Evolutionary conservation across 228 moss, liverwort and hornwort genomes (phyloP).

Genomic region (Sphagnum fallax): DNA sequence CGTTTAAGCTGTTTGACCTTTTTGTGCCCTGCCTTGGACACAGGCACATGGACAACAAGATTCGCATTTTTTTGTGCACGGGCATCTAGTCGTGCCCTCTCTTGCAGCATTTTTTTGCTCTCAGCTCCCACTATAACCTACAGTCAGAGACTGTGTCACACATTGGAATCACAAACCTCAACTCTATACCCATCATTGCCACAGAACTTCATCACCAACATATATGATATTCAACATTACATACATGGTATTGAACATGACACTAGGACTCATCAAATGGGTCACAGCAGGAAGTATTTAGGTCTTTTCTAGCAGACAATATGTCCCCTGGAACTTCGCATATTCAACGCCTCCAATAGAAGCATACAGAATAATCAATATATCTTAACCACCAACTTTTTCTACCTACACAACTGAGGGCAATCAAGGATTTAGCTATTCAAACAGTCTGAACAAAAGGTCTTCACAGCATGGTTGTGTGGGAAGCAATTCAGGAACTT

Average conservation of each 20-base stretch:
- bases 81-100: conserved; percentile 84
- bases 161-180: not conserved
- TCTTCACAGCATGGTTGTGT: too few species aligned
- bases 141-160: conserved; percentile 5
- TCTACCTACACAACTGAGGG: too few species aligned
- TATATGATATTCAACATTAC: not conserved
- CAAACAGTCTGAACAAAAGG: too few species aligned
- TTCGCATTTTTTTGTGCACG: conserved; percentile 57
- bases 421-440: too few species aligned
- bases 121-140: conserved; percentile 26
- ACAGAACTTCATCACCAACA: not conserved
- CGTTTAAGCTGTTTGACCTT: conserved; percentile 69
- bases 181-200: not conserved
- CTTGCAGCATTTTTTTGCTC: conserved; percentile 83
- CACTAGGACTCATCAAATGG: too few species aligned
- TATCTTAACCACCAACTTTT: not conserved
- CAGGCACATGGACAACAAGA: conserved; percentile 52
- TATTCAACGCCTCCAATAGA: too few species aligned
- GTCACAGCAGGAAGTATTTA: too few species aligned
- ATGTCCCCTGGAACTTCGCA: too few species aligned
- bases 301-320: too few species aligned
- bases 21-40: conserved; percentile 68
- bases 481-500: too few species aligned
- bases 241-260: not conserved
- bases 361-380: not conserved